Conservation (phyloP, 2,329 filamentous ascomycete species). For the Pochonia chlamydosporia region DNA sequence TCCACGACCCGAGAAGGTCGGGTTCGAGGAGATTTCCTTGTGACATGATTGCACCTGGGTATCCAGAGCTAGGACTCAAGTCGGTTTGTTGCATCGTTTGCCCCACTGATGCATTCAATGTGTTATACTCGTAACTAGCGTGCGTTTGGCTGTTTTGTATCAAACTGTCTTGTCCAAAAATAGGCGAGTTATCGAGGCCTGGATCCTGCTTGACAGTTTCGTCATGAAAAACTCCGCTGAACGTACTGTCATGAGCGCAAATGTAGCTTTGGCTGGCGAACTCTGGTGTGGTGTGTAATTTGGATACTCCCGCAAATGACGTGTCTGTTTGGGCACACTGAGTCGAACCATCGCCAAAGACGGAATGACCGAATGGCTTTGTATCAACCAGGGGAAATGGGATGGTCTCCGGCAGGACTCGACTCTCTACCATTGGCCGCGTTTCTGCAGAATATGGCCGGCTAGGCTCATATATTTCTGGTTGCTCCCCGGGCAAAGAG, state of each 20-base stretch:
- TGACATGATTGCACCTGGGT: neutral
- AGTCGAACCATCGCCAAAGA: neutral
- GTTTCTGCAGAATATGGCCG: constrained; percentile 21
- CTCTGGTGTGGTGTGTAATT: constrained; percentile 3
- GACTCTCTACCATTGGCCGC: neutral
- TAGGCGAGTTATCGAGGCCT: neutral
- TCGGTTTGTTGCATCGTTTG: neutral
- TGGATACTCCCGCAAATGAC: neutral
- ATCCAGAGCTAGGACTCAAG: neutral
- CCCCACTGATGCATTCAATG: neutral
- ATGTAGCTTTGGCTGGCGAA: neutral
- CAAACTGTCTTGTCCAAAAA: neutral
- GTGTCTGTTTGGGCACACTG: neutral
- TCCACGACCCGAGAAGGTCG: constrained; percentile 1
- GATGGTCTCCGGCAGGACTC: neutral
- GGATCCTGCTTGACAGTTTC: constrained; percentile 1
- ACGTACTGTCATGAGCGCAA: neutral
- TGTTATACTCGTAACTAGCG: neutral
- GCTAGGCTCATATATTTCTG: constrained; percentile 21
- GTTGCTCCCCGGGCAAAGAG: constrained; percentile 18
- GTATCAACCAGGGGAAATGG: neutral
- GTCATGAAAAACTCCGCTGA: constrained; percentile 4
- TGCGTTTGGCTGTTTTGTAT: neutral
- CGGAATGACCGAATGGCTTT: neutral
- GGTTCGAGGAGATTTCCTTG: neutral